Base-by-base conservation (phyloP, 2,329 filamentous ascomycete species). In the Colletotrichum sojae region DNA sequence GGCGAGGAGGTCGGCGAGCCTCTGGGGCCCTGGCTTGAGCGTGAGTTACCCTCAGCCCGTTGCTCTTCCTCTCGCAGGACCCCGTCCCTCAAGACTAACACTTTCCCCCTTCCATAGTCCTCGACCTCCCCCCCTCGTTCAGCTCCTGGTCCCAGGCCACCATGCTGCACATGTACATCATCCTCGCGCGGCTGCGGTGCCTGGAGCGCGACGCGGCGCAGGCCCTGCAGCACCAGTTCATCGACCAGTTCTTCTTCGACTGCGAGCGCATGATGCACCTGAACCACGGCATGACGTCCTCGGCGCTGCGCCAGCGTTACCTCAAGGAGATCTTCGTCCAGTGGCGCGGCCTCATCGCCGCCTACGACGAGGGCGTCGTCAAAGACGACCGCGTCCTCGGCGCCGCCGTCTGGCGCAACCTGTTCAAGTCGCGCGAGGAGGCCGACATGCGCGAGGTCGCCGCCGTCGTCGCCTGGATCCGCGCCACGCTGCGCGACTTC, bases 131-230 rank as follows among this genome's bases (percentile, higher is more conserved):
- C 39, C 93, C 94, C 1, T 98, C 94, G 0, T 99, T 99, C 81
- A 95, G 91, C 78, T 95, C 93, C 65, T 99, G 96, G 96, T 93
- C 94, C 20, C 95, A 98, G 81, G 91, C 98, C 52, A 96, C 95
- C 43, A 97, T 97, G 86, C 88, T 99, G 67, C 95, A 99, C 84
- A 92, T 99, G 88, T 98, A 97, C 85, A 88, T 98, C 67, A 82
- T 98, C 69, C 92, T 93, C 63, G 92, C 93, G 54, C 92, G 95
- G 65, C 84, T 98, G 74, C 92, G 96, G 72, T 91, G 91, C 79
- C 89, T 98, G 74, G 91, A 93, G 22, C 83, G 86, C 62, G 88
- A 91, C 22, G 85, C 88, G 73, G 90, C 92, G 73, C 87, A 89
- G 70, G 88, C 89, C 66, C 97, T 94, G 90, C 94, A 97, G 80